phyloP scores from a whole-genome alignment of 2,329 filamentous ascomycete genomes.

The Clonostachys solani region DNA sequence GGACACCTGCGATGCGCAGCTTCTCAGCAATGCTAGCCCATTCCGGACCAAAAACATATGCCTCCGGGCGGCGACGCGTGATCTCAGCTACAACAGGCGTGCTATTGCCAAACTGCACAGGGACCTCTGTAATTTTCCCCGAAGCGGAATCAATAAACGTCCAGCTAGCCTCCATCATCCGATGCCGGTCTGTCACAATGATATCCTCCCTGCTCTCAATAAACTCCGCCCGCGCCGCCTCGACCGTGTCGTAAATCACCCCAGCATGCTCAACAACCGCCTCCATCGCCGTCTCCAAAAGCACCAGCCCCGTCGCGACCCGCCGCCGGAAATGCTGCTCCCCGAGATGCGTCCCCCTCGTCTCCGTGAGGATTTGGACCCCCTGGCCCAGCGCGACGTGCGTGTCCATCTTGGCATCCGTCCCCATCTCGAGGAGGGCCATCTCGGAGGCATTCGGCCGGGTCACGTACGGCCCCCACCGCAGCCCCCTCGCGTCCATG shows the following conservation, averaged over 20 bases:
- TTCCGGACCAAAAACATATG: conserved; percentile 18
- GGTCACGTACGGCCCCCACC: conserved; percentile 20
- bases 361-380: conserved; percentile 20
- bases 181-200: conserved; percentile 17
- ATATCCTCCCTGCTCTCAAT: conserved; percentile 16
- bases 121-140: conserved; percentile 17
- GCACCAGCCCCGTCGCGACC: conserved; percentile 16
- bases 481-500: conserved; percentile 16
- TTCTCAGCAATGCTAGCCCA: conserved; percentile 18
- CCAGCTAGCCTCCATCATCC: conserved; percentile 10
- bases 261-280: conserved; percentile 18
- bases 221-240: conserved; percentile 16
- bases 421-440: conserved; percentile 16
- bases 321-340: conserved; percentile 22
- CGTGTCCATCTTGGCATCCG: conserved; percentile 20
- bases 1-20: conserved; percentile 13
- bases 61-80: conserved; percentile 18
- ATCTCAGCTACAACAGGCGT: conserved; percentile 17
- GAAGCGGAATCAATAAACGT: conserved; percentile 16
- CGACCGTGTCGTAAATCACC: conserved; percentile 14
- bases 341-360: conserved; percentile 19
- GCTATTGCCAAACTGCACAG: conserved; percentile 18
- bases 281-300: conserved; percentile 18
- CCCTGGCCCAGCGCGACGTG: conserved; percentile 19
- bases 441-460: conserved; percentile 7